Conservation (phyloP, 2,329 filamentous ascomycete genomes). For the Gremmenia infestans region DNA sequence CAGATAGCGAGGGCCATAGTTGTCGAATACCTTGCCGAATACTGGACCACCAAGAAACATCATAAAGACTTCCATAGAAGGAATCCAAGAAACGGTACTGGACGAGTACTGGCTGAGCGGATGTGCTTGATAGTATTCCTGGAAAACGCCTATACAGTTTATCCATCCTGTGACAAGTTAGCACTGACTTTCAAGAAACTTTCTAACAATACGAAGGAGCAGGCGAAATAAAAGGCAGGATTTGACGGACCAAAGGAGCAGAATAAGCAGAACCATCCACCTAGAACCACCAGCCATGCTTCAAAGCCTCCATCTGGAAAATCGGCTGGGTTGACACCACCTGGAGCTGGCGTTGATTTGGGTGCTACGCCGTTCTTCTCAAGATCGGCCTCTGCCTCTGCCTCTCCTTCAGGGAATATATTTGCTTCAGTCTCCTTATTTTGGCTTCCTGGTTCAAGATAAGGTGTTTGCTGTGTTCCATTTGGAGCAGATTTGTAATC, state of each 20-base stretch:
- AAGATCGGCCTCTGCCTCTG: conserved; percentile 93
- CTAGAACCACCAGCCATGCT: conserved; percentile 54
- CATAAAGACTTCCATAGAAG: conserved; percentile 50
- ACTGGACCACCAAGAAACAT: conserved; percentile 52
- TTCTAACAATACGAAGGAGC: too few relatives aligned
- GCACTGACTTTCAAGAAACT: not conserved
- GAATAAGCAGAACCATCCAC: conserved; percentile 42
- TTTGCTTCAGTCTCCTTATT: conserved; percentile 34
- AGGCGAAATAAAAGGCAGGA: too few relatives aligned
- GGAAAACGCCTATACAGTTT: conserved; percentile 49
- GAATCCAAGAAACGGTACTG: conserved; percentile 58
- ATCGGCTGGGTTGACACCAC: conserved; percentile 39
- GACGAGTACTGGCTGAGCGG: conserved; percentile 44
- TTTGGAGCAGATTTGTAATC: not conserved
- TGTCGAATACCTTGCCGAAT: conserved; percentile 60
- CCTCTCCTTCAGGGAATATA: conserved; percentile 80
- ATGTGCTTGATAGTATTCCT: conserved; percentile 51
- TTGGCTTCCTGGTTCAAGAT: conserved; percentile 23
- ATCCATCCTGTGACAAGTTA: conserved; percentile 36
- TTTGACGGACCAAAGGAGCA: conserved; percentile 37
- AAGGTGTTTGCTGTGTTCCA: not conserved
- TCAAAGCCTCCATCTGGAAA: conserved; percentile 53
- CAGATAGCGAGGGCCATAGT: conserved; percentile 51
- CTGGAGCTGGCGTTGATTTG: conserved; percentile 11
- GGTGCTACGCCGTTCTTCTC: conserved; percentile 30